Percentiles rank a stretch among this genome's conserved stretches.
Evolutionary conservation across 176 grass and related monocot species (phyloP).

Genomic region (Elymus sibiricus): DNA sequence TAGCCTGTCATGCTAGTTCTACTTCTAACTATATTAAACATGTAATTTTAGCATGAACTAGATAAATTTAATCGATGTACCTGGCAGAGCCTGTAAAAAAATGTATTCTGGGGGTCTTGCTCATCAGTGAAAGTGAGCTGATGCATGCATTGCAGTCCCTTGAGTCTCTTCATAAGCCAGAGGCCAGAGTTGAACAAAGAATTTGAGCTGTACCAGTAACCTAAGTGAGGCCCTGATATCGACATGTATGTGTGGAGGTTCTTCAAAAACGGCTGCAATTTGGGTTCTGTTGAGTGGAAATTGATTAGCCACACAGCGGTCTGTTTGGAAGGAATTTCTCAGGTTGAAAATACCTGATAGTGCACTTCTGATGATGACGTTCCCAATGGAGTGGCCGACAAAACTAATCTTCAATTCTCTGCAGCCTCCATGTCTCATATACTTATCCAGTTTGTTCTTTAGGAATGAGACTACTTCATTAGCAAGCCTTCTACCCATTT

Average conservation of each 20-base stretch:
- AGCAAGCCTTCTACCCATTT: conserved; percentile 83
- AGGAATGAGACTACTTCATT: conserved; percentile 69
- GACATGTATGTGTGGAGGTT: conserved; percentile 89
- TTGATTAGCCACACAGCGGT: background rate
- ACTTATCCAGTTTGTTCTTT: conserved; percentile 63
- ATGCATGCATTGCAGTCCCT: conserved; percentile 80
- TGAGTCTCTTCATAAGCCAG: conserved; percentile 87
- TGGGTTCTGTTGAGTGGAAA: conserved; percentile 48
- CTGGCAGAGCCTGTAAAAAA: conserved; percentile 82
- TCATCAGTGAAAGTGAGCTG: conserved; percentile 94
- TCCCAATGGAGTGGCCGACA: conserved; percentile 95
- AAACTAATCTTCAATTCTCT: conserved; percentile 82
- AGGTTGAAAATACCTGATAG: conserved; percentile 51
- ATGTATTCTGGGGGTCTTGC: conserved; percentile 71
- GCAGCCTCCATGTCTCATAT: conserved; percentile 62
- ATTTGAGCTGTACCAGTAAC: conserved; percentile 91
- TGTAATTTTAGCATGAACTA: background rate
- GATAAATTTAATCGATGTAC: conserved; percentile 26
- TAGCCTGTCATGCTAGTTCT: background rate
- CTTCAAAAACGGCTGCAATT: conserved; percentile 68
- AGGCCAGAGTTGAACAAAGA: conserved; percentile 93
- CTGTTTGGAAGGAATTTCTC: background rate
- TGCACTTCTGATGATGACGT: conserved; percentile 88
- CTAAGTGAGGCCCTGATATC: conserved; percentile 88
- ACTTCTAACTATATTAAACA: background rate